Evolutionary conservation across 2,329 filamentous ascomycete genomes (phyloP), one percentile per base, ranked within the genome.

Genomic region (Xylariaceae sp.): DNA sequence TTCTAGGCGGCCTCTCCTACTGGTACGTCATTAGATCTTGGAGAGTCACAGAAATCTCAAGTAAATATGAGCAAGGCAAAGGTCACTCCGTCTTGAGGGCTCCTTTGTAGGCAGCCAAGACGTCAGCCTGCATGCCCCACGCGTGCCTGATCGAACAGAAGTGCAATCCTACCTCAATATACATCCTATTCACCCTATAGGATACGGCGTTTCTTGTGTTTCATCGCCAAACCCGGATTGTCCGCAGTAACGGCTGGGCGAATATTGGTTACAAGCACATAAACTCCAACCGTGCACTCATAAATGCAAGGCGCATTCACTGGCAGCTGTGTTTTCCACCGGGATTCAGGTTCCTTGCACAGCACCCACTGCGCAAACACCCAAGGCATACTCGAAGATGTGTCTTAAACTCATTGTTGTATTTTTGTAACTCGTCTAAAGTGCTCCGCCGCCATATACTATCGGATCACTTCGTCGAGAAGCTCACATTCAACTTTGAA

Each of bases 401-500:
- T 58, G 51, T 57, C 34, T 59, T 52, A 11, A 51, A 35, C 51
- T 56, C 51, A 18, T 45, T 63, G 58, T 62, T 59, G 51, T 63
- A 60, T 60, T 64, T 58, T 23, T 62, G 61, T 61, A 61, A 56
- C 10, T 55, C 23, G 52, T 62, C 59, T 63, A 62, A 42, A 63
- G 60, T 53, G 57, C 50, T 57, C 51, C 57, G 55, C 61, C 59
- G 5, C 48, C 35, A 53, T 59, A 58, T 13, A 56, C 61, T 64
- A 65, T 13, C 35, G 39, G 53, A 55, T 64, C 72, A 78, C 71
- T 76, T 81, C 47, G 75, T 74, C 44, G 78, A 76, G 75, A 97
- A 95, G 72, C 89, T 92, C 51, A 92, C 83, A 72, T 96, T 88
- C 63, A 97, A 78, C 69, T 84, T 87, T 37, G 91, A 88, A 60